Base-by-base conservation (phyloP, 129 eudicot species). In the Heracleum sosnowskyi region DNA sequence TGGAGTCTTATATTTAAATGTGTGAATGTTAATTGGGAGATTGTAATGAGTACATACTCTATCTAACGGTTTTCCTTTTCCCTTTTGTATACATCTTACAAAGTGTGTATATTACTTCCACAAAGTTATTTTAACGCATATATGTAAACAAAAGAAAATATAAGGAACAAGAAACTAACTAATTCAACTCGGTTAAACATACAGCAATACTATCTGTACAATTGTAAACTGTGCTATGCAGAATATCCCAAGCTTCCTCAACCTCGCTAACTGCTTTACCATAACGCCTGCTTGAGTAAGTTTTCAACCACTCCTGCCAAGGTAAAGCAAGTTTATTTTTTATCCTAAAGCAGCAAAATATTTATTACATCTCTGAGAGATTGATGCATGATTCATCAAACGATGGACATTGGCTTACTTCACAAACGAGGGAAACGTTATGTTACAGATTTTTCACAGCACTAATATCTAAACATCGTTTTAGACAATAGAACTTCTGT, bases 121-220 rank as follows among this genome's bases (percentile, higher is more conserved):
- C 72, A 66, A 31, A 63, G 35, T 29, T 62, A 62, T 31, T 13
- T 13, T 28, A 12, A 29, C 4, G 39, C 17, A 31, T 66, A 13
- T 12, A 12, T 33, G 1, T 28, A 66, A 66, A 29, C 17, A 66
- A 29, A 64, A 31, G 8, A 66, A 69, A 69, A 75, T 53, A 47
- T 76, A 17, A 15, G 44, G 39, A 49, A 46, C 8, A 60, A 22
- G 40, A 31, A 28, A 24, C 55, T 34, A 68, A 47, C 31, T 45
- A 29, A 35, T 1, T 36, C 15, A 46, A 66, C 55, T 36, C 28
- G 42, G 12, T 53, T 33, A 78, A 81, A 86, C 90, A 24, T 92
- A 95, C 99, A 33, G 99, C 97, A 51, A 95, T 88, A 83, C 96
- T 93, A 55, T 95, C 99, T 20, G 85, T 85, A 78, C 99, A 95